Evolutionary conservation across 208 protist species (phyloP).

Genomic region (Leishmania arabica): DNA sequence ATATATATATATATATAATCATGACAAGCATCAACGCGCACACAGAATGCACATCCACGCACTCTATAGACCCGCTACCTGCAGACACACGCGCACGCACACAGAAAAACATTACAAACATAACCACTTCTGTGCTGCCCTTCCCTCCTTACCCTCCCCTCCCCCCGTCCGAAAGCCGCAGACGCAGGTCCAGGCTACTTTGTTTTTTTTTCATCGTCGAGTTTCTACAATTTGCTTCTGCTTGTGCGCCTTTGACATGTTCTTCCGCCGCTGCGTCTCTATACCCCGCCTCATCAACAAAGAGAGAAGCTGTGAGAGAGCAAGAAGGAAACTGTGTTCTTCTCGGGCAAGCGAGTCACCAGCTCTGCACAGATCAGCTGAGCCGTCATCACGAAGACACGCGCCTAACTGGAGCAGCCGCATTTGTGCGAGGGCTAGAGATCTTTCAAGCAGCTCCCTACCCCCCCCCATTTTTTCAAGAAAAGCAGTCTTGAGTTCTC

Average conservation of each 20-base stretch:
- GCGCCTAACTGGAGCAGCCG: not conserved
- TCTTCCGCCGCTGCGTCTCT: not conserved
- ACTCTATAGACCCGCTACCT: not conserved
- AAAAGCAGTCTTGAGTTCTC: not conserved
- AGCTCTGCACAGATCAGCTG: not conserved
- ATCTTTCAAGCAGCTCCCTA: too few species aligned
- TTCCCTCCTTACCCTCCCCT: too few species aligned
- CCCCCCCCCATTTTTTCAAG: not conserved
- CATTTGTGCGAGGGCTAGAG: not conserved
- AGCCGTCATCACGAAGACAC: not conserved
- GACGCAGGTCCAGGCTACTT: not conserved
- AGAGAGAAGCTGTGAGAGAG: not conserved
- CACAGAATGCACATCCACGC: not conserved
- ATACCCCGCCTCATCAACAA: not conserved
- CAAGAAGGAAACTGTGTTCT: not conserved
- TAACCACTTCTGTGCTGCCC: not conserved
- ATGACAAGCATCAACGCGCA: slow-evolving; percentile 5
- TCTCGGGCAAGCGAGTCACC: not conserved
- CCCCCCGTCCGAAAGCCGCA: not conserved
- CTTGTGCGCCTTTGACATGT: not conserved
- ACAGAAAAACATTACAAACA: not conserved
- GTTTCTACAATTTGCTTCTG: not conserved
- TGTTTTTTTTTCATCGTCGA: not conserved
- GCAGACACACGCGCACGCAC: not conserved
- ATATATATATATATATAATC: not conserved